Percentiles rank a stretch among this genome's conserved stretches.
phyloP scores from a whole-genome alignment of 2,329 filamentous ascomycete genomes.

The Capronia coronata region DNA sequence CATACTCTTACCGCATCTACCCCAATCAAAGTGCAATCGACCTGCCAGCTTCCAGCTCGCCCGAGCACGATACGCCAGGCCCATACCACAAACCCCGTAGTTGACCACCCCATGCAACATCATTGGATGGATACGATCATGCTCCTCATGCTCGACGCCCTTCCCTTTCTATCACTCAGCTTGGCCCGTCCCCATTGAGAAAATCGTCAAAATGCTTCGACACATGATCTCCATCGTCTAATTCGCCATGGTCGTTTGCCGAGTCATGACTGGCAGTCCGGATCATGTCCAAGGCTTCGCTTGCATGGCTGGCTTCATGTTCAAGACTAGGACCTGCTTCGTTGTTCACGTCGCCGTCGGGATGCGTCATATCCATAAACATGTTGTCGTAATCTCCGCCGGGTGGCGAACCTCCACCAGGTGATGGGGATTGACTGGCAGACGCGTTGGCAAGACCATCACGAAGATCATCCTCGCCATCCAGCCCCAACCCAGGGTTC shows the following conservation, averaged over 20 bases:
- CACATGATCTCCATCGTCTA: constrained; percentile 25
- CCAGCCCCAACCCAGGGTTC: constrained; percentile 26
- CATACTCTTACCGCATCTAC: neutral
- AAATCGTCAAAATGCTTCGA: constrained; percentile 30
- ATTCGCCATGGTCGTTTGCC: constrained; percentile 27
- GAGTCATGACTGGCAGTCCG: constrained; percentile 25
- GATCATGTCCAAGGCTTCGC: constrained; percentile 40
- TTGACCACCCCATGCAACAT: neutral
- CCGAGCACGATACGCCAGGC: neutral
- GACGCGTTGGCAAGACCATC: constrained; percentile 31
- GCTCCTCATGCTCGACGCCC: too few species aligned
- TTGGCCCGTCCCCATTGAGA: constrained; percentile 22
- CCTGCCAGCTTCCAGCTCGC: neutral
- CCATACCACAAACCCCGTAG: neutral
- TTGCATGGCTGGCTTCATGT: constrained; percentile 42
- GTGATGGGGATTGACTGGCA: constrained; percentile 32
- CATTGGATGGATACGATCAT: too few species aligned
- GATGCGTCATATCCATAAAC: constrained; percentile 43
- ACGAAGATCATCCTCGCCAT: constrained; percentile 28
- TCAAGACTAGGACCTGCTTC: constrained; percentile 23
- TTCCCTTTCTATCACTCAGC: neutral
- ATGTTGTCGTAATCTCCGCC: constrained; percentile 35
- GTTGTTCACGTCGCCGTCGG: constrained; percentile 33
- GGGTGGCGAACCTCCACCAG: constrained; percentile 33
- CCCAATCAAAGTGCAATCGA: neutral